Base-by-base conservation (phyloP, 331 rosid genomes). In the Erythrophleum ivorense region DNA sequence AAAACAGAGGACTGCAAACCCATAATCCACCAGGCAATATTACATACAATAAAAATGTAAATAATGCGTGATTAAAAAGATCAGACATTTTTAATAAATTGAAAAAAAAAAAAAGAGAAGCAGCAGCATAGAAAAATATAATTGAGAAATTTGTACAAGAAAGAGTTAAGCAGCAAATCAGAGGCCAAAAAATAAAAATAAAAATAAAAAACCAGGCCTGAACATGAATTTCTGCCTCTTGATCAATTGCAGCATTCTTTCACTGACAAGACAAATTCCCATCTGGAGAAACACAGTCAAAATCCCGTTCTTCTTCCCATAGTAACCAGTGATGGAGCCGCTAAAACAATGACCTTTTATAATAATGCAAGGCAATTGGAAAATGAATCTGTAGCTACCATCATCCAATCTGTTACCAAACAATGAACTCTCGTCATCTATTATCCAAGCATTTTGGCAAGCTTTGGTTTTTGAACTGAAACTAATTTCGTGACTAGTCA, bases 301-400 rank as follows among this genome's bases (percentile, higher is more conserved):
- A 86, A 67, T 77, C 67, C 43, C 81, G 55, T 62, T 78, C 64
- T 45, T 45, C 80, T 64, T 29, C 55, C 34, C 71, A 18, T 8
- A 71, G 46, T 67, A 29, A 18, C 45, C 60, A 41, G 9, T 13
- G 24, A 65, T 6, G 58, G 53, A 53, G 62, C 59, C 29, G 24
- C 79, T 74, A 53, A 63, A 79, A 64, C 38, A 62, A 46, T 60
- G 60, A 78, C 70, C 21, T 79, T 78, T 12, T 4, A 33, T 62
- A 72, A 34, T 41, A 7, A 60, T 10, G 80, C 74, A 80, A 33
- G 29, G 19, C 52, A 10, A 74, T 69, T 8, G 43, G 78, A 57
- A 60, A 80, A 85, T 88, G 85, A 81, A 83, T 86, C 81, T 80
- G 84, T 67, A 78, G 82, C 82, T 81, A 79, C 71, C 78, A 78